Evolutionary conservation across 768 basidiomycete species (phyloP), one percentile per base, ranked within the genome.

Genomic region (Serendipita sp.): DNA sequence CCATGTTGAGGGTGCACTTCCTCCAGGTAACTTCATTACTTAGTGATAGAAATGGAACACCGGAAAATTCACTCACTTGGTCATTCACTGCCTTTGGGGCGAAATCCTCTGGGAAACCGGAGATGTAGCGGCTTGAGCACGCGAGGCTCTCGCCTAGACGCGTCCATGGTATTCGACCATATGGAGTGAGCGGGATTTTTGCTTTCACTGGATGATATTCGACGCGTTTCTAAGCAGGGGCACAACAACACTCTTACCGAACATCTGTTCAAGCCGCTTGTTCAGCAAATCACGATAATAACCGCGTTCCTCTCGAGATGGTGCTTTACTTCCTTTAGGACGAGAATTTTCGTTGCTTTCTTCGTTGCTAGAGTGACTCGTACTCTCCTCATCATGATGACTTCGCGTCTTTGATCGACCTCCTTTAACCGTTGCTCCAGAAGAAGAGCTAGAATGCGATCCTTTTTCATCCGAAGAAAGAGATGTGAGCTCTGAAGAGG

Each of bases 101-200:
- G n/a, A 60, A 37, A n/a, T 30, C 56, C n/a, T 60, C 56, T n/a
- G 56, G 56, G 35, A 60, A 60, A 24, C 56, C 56, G 8, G 56
- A 32, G 10, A 60, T 60, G 34, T 60, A 60, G 28, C 56, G 35
- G 10, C 35, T n/a, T 32, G 24, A n/a, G 28, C 10, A 24, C 16
- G 35, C 56, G 24, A 60, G 35, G 32, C 24, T 37, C 35, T 60
- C 56, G 24, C 56, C 56, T 60, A 60, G 56, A 24, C 35, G 24
- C n/a, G 24, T 60, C 56, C 56, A 60, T 30, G 56, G 56, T 24
- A 60, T 35, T 60, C 56, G 24, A 28, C 28, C 56, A n/a, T 32
- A 60, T 10, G 56, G 34, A 5, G 56, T 32, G 3, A 60, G n/a
- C 8, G 24, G 24, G 10, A 60, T 24, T 8, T 37, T 37, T 28